Evolutionary conservation across 2,329 filamentous ascomycete genomes (phyloP), one percentile per base, ranked within the genome.

Genomic region (Cladosporium colombiae): DNA sequence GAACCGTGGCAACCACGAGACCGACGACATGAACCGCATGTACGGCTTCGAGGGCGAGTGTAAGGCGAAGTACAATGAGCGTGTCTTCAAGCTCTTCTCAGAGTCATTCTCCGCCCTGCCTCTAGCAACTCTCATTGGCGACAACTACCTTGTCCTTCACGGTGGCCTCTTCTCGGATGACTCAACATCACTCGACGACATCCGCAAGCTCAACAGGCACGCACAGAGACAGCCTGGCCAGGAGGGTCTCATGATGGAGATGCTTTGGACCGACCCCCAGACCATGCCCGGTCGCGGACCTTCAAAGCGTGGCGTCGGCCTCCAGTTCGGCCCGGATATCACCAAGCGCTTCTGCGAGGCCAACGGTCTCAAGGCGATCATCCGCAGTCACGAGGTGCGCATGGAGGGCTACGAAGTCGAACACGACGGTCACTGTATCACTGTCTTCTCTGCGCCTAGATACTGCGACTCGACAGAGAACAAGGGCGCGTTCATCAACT

Each of bases 401-500:
- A 99, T 99, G 95, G 93, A 95, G 67, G 95, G 95, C n/a, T 99
- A 98, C 75, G 94, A 99, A 78, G 91, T 97, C 71, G 94, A 99
- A 83, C 95, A 99, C 78, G 91, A 95, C 73, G 95, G 94, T 70
- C 89, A 88, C 73, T 99, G 95, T 78, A 97, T 99, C 73, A 99
- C 95, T 56, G 95, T 99, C 72, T 99, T 99, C 84, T 98, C 94
- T 49, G 95, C 95, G 29, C 95, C 95, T 46, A 96, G 89, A 79
- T 99, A 99, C 79, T 99, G 95, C 80, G 95, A 99, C 77, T 92
- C 92, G 73, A 98, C 95, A 0, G 94, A 97, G 82, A 99, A 99
- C 81, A 95, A 93, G 82, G 95, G 95, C 70, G 95, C 95, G 21
- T 99, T 96, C 79, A 99, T 99, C 86, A 98, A 99, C 80, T 90